These are phyloP conservation scores for Epichloe brachyelytri DNA, from an alignment of 2,329 filamentous ascomycete species.

Conservation along the genomic window DNA sequence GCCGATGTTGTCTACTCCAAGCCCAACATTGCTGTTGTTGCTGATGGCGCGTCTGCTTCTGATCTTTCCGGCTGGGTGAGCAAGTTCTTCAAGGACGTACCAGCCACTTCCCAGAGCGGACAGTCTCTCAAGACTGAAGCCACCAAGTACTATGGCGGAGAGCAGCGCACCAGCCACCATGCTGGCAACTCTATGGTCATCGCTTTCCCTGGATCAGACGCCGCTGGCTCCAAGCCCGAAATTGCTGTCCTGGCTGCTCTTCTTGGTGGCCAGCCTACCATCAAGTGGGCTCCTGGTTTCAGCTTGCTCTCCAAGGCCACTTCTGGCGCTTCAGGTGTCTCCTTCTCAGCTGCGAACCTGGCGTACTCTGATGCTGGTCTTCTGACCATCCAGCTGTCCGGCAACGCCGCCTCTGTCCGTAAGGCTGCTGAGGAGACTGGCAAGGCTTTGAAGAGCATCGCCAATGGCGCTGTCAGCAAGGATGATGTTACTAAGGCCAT, in stretches of 20 bases:
- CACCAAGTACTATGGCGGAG: constrained; percentile 85
- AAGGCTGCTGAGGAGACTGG: constrained; percentile 64
- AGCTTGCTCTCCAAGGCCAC: constrained; percentile 75
- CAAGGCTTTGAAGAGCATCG: constrained; percentile 70
- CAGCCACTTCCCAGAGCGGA: constrained; percentile 38
- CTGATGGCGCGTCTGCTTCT: constrained; percentile 68
- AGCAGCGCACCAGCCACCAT: constrained; percentile 73
- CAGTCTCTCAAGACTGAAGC: constrained; percentile 45
- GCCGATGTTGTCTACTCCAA: constrained; percentile 73
- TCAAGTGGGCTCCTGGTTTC: constrained; percentile 95
- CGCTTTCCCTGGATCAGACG: constrained; percentile 83
- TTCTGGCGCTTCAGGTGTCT: constrained; percentile 50
- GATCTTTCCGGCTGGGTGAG: constrained; percentile 80
- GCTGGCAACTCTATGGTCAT: constrained; percentile 75
- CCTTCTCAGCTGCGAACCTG: constrained; percentile 61
- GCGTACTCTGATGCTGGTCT: constrained; percentile 93
- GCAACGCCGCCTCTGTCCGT: constrained; percentile 59
- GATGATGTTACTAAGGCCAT: constrained; percentile 88
- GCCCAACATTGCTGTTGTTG: constrained; percentile 81
- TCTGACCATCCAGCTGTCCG: constrained; percentile 68
- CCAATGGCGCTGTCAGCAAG: constrained; percentile 59
- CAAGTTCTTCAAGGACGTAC: constrained; percentile 74
- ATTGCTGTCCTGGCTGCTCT: constrained; percentile 76
- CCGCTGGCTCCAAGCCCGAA: constrained; percentile 75
- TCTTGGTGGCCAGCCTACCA: constrained; percentile 76